Base-by-base conservation (phyloP, 2,329 filamentous ascomycete genomes). In the Penicillium brevicompactum region DNA sequence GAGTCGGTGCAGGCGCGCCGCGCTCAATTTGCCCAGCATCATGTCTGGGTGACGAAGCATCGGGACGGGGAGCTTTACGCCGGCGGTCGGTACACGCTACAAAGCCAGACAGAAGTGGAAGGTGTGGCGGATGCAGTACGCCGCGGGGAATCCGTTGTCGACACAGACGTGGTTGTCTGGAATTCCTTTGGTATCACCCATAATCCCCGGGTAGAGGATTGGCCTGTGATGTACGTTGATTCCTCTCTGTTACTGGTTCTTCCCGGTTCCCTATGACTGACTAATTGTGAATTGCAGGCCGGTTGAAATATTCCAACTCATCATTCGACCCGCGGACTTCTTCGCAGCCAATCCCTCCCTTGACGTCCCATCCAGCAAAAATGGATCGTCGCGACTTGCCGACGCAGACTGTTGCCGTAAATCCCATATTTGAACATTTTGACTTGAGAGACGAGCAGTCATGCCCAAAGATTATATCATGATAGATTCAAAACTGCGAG, bases 61-160 rank as follows among this genome's bases (percentile, higher is more conserved):
- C 72, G 70, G 3, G 82, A 84, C 24, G 73, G 70, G 2, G 82
- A 84, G 61, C 67, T 82, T 2, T 84, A 79, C 57, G 78, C 82
- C 0, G 80, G 78, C n/a, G 82, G 82, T 0, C 76, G 78, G 34
- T 83, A 83, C 61, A 84, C 82, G 0, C 78, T 84, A 54, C 82
- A 84, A 63, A 74, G 73, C 45, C 72, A 78, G 16, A 65, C 75
- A 40, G 73, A 79, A 37, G 63, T 70, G 6, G 65, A 70, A 14
- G 69, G 70, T 31, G 69, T 73, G 5, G 63, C 70, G 1, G 70
- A 72, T 56, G 70, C 70, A 1, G 67, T 71, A 44, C 66, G 67
- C 57, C 66, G 68, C 0, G 66, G 70, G 10, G 68, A 71, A 5
- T 53, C 60, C 8, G 74, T 77, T 3, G 61, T 65, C 2, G 71